Percentiles rank a stretch among this genome's conserved stretches.
phyloP scores from a whole-genome alignment of 129 eudicot genomes.

The Gnaphalium uliginosum region DNA sequence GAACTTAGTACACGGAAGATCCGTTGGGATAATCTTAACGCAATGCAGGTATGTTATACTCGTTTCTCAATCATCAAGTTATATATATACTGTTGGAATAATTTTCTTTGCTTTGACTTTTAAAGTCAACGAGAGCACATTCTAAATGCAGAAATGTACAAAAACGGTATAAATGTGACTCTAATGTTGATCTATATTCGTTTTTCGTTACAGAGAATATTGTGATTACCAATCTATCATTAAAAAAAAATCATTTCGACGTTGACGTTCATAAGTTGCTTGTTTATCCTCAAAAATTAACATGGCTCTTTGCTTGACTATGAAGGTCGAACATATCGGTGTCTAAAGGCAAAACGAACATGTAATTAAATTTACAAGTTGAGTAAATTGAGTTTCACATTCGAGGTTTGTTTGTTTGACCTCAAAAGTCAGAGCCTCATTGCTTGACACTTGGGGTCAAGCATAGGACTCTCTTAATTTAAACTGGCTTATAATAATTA shows the following conservation, averaged over 20 bases:
- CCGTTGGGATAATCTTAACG: constrained; percentile 87
- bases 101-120: not conserved
- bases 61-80: not conserved
- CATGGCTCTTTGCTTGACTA: not conserved
- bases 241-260: too few relatives aligned
- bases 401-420: too few relatives aligned
- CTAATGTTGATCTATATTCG: not conserved
- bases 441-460: too few relatives aligned
- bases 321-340: not conserved
- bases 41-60: constrained; percentile 58
- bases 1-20: constrained; percentile 74
- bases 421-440: too few relatives aligned
- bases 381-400: too few relatives aligned
- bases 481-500: too few relatives aligned
- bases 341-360: not conserved
- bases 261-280: too few relatives aligned
- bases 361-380: too few relatives aligned
- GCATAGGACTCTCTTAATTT: too few relatives aligned
- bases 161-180: not conserved
- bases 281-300: too few relatives aligned
- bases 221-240: not conserved
- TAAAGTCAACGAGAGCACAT: not conserved
- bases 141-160: not conserved
- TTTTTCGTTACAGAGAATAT: not conserved
- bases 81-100: not conserved